A percentile compares a stretch with the other conserved stretches of the same genome.
These are phyloP conservation scores for Diplotaxis tenuifolia DNA, from an alignment of 345 rosid genomes.

Conservation along the genomic window DNA sequence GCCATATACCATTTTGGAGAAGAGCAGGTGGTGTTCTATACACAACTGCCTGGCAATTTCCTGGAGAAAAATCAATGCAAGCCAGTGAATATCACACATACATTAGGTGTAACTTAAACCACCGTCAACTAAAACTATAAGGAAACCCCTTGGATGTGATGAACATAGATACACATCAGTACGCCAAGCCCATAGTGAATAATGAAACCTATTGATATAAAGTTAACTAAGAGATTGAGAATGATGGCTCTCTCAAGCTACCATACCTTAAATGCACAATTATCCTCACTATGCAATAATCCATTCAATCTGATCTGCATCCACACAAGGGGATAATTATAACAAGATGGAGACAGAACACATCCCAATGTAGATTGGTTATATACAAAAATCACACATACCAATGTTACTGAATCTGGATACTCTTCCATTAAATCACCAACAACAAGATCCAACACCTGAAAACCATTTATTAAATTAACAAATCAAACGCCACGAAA, in stretches of 20 bases:
- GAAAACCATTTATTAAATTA: background rate
- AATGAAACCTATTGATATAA: background rate
- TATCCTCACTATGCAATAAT: slow-evolving; percentile 79
- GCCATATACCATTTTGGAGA: slow-evolving; percentile 71
- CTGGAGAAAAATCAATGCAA: slow-evolving; percentile 38
- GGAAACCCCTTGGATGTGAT: background rate
- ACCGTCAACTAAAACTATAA: background rate
- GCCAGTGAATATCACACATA: slow-evolving; percentile 5
- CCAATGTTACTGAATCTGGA: slow-evolving; percentile 66
- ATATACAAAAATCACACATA: background rate
- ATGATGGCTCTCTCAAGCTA: background rate
- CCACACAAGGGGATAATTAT: slow-evolving; percentile 7
- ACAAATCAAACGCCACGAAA: background rate
- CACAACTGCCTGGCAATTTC: slow-evolving; percentile 93
- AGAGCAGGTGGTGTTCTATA: too few species aligned
- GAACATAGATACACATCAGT: background rate
- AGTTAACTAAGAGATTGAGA: background rate
- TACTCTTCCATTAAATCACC: too few species aligned
- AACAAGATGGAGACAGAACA: background rate
- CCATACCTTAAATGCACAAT: slow-evolving; percentile 73
- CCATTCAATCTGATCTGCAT: slow-evolving; percentile 89
- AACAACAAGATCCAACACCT: slow-evolving; percentile 97
- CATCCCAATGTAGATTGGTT: background rate
- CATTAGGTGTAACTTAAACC: background rate
- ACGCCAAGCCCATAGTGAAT: too few species aligned